Conservation (phyloP, 1,284 basidiomycete species). For the Taiwanofungus camphoratus region DNA sequence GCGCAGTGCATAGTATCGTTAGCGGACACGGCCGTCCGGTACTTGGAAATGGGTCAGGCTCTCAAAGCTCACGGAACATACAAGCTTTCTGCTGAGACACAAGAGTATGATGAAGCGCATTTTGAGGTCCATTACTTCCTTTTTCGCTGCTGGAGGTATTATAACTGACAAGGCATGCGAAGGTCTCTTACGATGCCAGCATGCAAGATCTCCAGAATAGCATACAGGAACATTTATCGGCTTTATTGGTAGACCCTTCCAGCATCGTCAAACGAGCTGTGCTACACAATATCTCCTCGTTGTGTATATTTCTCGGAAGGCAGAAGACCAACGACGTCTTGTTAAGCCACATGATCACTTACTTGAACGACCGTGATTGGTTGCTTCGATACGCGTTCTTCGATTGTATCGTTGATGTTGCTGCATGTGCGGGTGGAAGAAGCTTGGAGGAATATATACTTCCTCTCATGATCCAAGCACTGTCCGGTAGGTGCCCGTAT, state of each 20-base stretch:
- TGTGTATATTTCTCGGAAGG: slow-evolving; percentile 91
- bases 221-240: slow-evolving; percentile 84
- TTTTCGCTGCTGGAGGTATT: neutral
- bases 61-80: slow-evolving; percentile 78
- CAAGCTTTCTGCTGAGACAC: slow-evolving; percentile 55
- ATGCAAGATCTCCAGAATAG: slow-evolving; percentile 81
- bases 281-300: slow-evolving; percentile 75
- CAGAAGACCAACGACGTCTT: slow-evolving; percentile 94
- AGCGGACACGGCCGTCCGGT: slow-evolving; percentile 79
- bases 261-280: slow-evolving; percentile 74
- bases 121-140: slow-evolving; percentile 53
- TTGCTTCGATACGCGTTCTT: slow-evolving; percentile 88
- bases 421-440: slow-evolving; percentile 83
- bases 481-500: slow-evolving; percentile 61
- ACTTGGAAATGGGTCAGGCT: slow-evolving; percentile 90
- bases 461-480: slow-evolving; percentile 90
- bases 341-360: slow-evolving; percentile 97
- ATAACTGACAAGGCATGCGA: slow-evolving; percentile 7
- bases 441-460: slow-evolving; percentile 86
- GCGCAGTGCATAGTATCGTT: slow-evolving; percentile 84
- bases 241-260: slow-evolving; percentile 70
- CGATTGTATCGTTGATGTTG: slow-evolving; percentile 92
- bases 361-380: slow-evolving; percentile 96
- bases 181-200: slow-evolving; percentile 87
- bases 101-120: slow-evolving; percentile 70